A percentile compares a stretch with the other conserved stretches of the same genome.
Evolutionary conservation across 2,329 filamentous ascomycete genomes (phyloP).

Genomic region (Neofusicoccum parvum): DNA sequence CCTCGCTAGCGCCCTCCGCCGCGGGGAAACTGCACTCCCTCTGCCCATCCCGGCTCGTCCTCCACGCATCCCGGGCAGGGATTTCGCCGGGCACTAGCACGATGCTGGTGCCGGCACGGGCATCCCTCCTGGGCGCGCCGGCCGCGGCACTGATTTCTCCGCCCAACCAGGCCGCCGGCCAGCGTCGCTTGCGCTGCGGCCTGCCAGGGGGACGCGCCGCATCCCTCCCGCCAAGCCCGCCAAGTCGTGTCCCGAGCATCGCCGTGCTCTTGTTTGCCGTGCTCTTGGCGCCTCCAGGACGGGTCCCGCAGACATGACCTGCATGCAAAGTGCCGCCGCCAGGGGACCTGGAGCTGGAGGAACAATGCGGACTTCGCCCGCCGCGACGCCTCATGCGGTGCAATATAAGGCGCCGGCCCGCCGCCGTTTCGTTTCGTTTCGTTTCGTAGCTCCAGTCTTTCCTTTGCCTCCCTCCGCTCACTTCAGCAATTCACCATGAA

Average conservation of each 20-base stretch:
- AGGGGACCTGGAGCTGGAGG: not conserved
- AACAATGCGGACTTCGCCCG: not conserved
- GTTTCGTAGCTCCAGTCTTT: not conserved
- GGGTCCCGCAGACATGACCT: not conserved
- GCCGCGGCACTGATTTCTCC: conserved; percentile 8
- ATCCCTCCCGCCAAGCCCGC: not conserved
- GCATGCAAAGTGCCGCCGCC: not conserved
- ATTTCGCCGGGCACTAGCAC: not conserved
- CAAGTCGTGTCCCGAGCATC: not conserved
- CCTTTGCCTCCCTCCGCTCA: not conserved
- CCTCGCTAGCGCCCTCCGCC: not conserved
- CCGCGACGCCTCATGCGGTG: not conserved
- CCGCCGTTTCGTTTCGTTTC: conserved; percentile 5
- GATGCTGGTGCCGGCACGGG: not conserved
- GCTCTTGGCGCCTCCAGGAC: conserved; percentile 1
- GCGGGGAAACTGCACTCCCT: not conserved
- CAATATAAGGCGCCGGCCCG: not conserved
- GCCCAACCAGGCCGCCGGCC: conserved; percentile 3
- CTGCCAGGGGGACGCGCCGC: not conserved
- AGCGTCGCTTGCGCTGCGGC: not conserved
- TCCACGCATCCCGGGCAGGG: not conserved
- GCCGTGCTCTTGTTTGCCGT: not conserved
- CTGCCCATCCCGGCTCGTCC: not conserved
- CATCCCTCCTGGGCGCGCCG: no score
- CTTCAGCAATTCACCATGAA: not conserved